A percentile compares a stretch with the other conserved stretches of the same genome.
phyloP scores from a whole-genome alignment of 2,329 filamentous ascomycete species.

The Grosmannia huntii region DNA sequence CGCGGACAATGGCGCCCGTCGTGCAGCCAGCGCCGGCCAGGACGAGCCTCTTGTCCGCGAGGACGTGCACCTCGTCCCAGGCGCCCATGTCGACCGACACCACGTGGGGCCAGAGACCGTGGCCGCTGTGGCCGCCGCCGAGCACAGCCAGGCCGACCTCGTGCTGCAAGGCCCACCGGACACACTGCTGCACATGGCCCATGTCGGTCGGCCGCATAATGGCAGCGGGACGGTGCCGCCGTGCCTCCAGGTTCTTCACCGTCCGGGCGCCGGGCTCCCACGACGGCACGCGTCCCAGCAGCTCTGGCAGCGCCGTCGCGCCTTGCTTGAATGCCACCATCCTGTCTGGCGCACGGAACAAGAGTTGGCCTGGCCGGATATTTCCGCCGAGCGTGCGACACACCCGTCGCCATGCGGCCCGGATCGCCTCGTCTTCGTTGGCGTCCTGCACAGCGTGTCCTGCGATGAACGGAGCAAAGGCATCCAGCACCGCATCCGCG shows the following conservation, averaged over 20 bases:
- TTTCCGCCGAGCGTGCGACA: conserved; percentile 34
- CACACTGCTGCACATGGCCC: conserved; percentile 38
- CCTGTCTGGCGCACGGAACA: conserved; percentile 34
- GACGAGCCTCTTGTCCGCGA: conserved; percentile 23
- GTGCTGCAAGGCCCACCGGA: conserved; percentile 41
- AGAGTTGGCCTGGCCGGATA: conserved; percentile 20
- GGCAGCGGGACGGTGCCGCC: conserved; percentile 26
- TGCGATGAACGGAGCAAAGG: not conserved
- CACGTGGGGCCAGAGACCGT: conserved; percentile 39
- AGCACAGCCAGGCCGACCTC: conserved; percentile 33
- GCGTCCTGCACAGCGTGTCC: not conserved
- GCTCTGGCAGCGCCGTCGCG: conserved; percentile 28
- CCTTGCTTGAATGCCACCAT: conserved; percentile 38
- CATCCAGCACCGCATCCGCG: conserved; percentile 25
- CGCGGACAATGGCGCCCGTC: conserved; percentile 37
- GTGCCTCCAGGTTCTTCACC: conserved; percentile 41
- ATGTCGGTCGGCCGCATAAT: conserved; percentile 33
- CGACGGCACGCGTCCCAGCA: conserved; percentile 28
- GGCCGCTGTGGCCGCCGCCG: conserved; percentile 46
- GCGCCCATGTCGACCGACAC: conserved; percentile 45
- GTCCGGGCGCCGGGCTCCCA: conserved; percentile 7
- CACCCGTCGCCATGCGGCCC: conserved; percentile 32
- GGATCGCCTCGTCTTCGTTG: conserved; percentile 18
- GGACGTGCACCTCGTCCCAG: conserved; percentile 37
- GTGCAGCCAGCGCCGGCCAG: conserved; percentile 44